phyloP scores from a whole-genome alignment of 73 alveolate species.

The Tetrahymena elliotti region DNA sequence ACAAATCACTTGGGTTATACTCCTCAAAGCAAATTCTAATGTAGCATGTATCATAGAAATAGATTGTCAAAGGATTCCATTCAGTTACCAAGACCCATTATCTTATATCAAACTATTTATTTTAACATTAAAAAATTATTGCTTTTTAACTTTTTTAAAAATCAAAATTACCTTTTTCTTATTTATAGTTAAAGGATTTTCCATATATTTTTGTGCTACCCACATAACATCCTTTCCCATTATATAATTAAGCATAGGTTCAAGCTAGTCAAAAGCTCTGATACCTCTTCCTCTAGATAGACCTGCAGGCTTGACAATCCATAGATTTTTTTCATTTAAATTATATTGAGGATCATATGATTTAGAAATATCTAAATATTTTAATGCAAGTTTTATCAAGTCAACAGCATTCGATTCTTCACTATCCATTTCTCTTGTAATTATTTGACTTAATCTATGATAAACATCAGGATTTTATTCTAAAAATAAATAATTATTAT shows the following conservation, averaged over 20 bases:
- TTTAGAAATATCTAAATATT: background rate
- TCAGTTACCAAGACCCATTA: slow-evolving; percentile 58
- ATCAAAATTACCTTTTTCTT: slow-evolving; percentile 60
- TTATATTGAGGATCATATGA: slow-evolving; percentile 50
- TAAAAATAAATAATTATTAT: background rate
- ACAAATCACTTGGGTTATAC: slow-evolving; percentile 12
- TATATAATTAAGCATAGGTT: slow-evolving; percentile 70
- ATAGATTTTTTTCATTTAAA: slow-evolving; percentile 67
- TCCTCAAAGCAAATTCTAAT: slow-evolving; percentile 52
- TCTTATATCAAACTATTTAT: slow-evolving; percentile 65
- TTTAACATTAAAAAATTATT: too few relatives aligned
- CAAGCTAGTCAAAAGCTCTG: slow-evolving; percentile 61
- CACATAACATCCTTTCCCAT: slow-evolving; percentile 64
- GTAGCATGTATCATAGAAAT: slow-evolving; percentile 62
- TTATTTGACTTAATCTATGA: background rate
- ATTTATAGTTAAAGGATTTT: slow-evolving; percentile 78
- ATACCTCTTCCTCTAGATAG: slow-evolving; percentile 92
- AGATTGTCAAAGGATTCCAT: slow-evolving; percentile 53
- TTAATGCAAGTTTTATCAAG: background rate
- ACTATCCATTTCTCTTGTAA: background rate
- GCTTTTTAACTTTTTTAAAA: background rate
- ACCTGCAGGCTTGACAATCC: slow-evolving; percentile 94
- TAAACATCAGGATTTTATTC: background rate
- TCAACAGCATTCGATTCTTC: background rate
- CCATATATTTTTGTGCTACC: slow-evolving; percentile 88